A percentile compares a stretch with the other conserved stretches of the same genome.
Evolutionary conservation across 169 alveolate genomes (phyloP).

Genomic region (Plasmodium gonderi): DNA sequence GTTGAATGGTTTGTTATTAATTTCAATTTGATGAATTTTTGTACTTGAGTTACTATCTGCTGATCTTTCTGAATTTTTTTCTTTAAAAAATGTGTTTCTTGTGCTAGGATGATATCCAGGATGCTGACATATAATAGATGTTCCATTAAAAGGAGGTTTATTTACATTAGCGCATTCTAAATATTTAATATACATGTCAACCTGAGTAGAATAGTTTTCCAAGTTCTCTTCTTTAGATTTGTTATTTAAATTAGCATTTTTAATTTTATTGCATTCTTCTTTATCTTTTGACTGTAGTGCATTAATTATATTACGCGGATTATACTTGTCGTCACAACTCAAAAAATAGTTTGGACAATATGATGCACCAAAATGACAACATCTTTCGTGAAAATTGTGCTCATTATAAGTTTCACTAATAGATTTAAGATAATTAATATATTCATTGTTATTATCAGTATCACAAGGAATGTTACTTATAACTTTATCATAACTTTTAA

Average conservation of each 20-base stretch:
- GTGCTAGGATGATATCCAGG: background rate
- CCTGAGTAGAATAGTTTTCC: background rate
- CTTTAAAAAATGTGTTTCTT: background rate
- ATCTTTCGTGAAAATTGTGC: background rate
- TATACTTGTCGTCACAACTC: background rate
- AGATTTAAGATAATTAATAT: background rate
- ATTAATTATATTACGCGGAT: background rate
- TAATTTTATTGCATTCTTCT: background rate
- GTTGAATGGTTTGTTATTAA: background rate
- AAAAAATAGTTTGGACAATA: background rate
- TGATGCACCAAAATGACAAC: background rate
- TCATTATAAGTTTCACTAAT: background rate
- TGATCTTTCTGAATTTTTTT: background rate
- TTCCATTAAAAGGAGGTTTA: background rate
- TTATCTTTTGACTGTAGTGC: background rate
- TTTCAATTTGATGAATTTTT: background rate
- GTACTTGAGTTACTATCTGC: background rate
- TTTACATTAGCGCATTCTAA: background rate
- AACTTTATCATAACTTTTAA: background rate
- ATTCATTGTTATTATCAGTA: background rate
- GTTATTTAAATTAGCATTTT: background rate
- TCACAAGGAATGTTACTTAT: background rate
- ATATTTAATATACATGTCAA: background rate
- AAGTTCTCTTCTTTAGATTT: background rate
- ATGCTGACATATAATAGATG: background rate